Base-by-base conservation (phyloP, 2,329 filamentous ascomycete species). In the Penicillium occitanis region DNA sequence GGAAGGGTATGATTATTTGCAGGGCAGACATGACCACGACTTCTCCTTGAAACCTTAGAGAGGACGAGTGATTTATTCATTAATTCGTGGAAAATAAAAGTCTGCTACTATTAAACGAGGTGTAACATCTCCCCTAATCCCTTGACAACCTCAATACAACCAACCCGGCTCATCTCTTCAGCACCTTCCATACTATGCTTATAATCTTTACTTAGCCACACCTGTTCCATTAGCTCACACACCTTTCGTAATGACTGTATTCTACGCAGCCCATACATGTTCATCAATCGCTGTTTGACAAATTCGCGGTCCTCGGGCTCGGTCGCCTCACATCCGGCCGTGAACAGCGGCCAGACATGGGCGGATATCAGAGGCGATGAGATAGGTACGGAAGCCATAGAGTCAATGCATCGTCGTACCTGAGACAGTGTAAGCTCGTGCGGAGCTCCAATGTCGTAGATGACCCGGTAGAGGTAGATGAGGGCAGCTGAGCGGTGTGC, bases 1-100 rank as follows among this genome's bases (percentile, higher is more conserved):
- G 2, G 72, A 77, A 35, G 74, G 73, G 4, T 75, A 77, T 55
- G 74, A 79, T 67, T 76, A 78, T 70, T 71, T 80, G 28, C 72
- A 77, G 61, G 73, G 74, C 1, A 71, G 71, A 53, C 75, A 78
- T 67, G 74, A 75, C 62, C 76, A 77, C 67, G 75, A 76, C 53
- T 77, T 78, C 67, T 66, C 71, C 28, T 63, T 76, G 60, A 66
- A 67, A 6, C 63, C 63, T n/a, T 64, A 46, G 42, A 19, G 42
- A 44, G 17, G 17, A 19, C 8, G 40, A 5, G 13, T 42, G 10
- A 10, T 3, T 44, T 10, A 44, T 44, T 8, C 8, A 19, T 19
- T 19, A 1, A 19, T 44, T 10, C 8, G 8, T 44, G 13, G n/a
- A 3, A 19, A 35, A 44, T 44, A n/a, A n/a, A 42, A 42, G 17